Evolutionary conservation across 2,329 filamentous ascomycete species (phyloP).

Genomic region (Diaporthe eres): DNA sequence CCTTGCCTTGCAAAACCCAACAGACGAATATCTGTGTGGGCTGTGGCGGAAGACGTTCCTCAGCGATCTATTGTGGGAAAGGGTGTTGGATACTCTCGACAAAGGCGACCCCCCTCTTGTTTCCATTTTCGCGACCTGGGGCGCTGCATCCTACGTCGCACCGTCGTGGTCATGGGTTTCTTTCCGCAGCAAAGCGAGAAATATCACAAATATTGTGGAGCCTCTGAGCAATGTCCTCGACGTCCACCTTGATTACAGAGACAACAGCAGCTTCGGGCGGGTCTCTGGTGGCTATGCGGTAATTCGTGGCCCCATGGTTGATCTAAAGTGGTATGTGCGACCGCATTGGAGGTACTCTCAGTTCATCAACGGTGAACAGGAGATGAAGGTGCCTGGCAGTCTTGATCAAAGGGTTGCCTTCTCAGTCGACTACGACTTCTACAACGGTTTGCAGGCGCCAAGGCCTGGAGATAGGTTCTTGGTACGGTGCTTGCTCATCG

Average conservation of each 20-base stretch:
- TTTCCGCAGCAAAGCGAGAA: conserved; percentile 7
- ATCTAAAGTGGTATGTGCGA: conserved; percentile 2
- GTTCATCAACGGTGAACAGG: conserved; percentile 9
- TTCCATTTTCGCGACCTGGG: neutral
- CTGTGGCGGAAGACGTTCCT: conserved; percentile 12
- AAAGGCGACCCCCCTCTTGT: neutral
- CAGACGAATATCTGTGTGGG: conserved; percentile 20
- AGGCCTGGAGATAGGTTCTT: neutral
- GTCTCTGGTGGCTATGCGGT: neutral
- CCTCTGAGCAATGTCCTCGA: conserved; percentile 6
- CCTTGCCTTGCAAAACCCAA: neutral
- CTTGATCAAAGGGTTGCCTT: conserved; percentile 2
- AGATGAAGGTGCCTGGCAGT: neutral
- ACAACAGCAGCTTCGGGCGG: conserved; percentile 4
- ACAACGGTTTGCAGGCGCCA: neutral
- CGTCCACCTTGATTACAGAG: neutral
- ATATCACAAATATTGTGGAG: conserved; percentile 8
- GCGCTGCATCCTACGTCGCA: neutral
- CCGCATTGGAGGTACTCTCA: conserved; percentile 9
- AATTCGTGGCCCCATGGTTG: neutral
- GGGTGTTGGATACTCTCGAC: neutral
- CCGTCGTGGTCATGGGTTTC: conserved; percentile 19
- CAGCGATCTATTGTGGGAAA: conserved; percentile 15
- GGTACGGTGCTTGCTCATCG: conserved; percentile 5
- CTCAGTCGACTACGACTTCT: conserved; percentile 27